phyloP scores from a whole-genome alignment of 2,329 filamentous ascomycete genomes.

The Colletotrichum tofieldiae region DNA sequence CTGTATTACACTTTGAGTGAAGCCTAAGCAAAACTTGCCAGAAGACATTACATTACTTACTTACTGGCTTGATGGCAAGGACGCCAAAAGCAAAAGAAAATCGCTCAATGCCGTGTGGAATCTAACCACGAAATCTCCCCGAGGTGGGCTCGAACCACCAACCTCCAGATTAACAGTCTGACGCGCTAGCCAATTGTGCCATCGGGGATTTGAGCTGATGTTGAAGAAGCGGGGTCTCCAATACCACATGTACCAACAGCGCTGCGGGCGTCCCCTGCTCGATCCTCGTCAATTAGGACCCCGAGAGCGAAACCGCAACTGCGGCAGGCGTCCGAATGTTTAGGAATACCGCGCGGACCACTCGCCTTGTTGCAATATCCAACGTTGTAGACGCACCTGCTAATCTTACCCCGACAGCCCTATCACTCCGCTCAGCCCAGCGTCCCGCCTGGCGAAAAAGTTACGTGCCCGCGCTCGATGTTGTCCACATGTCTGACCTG shows the following conservation, averaged over 20 bases:
- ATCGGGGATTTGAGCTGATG: conserved; percentile 37
- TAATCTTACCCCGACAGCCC: conserved; percentile 5
- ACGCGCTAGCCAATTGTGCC: conserved; percentile 44
- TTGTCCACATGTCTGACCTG: neutral
- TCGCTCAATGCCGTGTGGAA: accelerated
- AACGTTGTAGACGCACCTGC: neutral
- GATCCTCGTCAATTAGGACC: neutral
- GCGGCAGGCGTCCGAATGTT: neutral
- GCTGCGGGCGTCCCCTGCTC: neutral
- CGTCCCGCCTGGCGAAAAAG: neutral
- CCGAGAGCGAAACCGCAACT: neutral
- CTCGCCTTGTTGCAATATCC: neutral
- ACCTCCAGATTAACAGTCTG: conserved; percentile 44
- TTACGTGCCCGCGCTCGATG: neutral
- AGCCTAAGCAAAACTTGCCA: neutral
- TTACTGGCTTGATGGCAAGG: neutral
- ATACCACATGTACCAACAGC: neutral
- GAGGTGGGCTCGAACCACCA: conserved; percentile 44
- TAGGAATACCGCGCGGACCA: too few species aligned
- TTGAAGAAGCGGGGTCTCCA: neutral
- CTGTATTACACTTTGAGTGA: neutral
- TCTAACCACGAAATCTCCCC: conserved; percentile 28
- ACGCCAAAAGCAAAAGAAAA: accelerated
- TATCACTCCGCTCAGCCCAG: conserved; percentile 3
- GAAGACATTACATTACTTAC: too few species aligned